Base-by-base conservation (phyloP, 2,329 filamentous ascomycete species). In the Colletotrichum navitas region DNA sequence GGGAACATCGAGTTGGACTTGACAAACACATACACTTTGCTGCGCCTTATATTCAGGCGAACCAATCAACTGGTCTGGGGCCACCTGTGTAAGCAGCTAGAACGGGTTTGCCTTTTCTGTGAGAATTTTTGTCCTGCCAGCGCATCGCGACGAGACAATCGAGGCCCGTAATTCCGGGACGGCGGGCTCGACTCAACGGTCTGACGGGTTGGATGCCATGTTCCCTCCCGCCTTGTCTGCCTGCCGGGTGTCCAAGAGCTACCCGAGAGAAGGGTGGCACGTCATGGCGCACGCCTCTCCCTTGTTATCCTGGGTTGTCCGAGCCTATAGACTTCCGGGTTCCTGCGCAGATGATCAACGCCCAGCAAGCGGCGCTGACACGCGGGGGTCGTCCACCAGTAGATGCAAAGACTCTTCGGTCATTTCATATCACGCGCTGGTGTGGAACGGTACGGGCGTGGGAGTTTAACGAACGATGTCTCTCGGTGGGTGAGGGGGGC, bases 291-390 rank as follows among this genome's bases (percentile, higher is more conserved):
- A 36, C 49, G 56, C 47, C 56, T 55, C 39, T 58, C 60, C 43
- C 39, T 18, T 49, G 18, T 34, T 51, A 39, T 18, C 52, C 51
- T 47, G 47, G 45, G 39, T 34, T 64, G 45, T 58, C 45, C 64
- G 36, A 71, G 54, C 65, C 59, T 68, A 69, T 64, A 64, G 54
- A 72, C 59, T 60, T 41, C 36, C 76, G 77, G 77, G 76, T 78
- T 79, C 78, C 77, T 79, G 78, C 78, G 75, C 78, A 77, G 73
- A 74, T 79, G 76, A 78, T 75, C 75, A 76, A 68, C 66, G 61
- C 67, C 66, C 55, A 68, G 55, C 66, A 41, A 54, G 34, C 39
- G 62, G 47, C 52, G 49, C 58, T 61, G 63, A 66, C 68, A 47
- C 18, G 49, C 39, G 63, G 47, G 58, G 41, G 21, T n/a, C 29